A percentile compares a stretch with the other conserved stretches of the same genome.
These are phyloP conservation scores for Trichoderma brevicompactum DNA, from an alignment of 2,329 filamentous ascomycete genomes.

Conservation along the genomic window DNA sequence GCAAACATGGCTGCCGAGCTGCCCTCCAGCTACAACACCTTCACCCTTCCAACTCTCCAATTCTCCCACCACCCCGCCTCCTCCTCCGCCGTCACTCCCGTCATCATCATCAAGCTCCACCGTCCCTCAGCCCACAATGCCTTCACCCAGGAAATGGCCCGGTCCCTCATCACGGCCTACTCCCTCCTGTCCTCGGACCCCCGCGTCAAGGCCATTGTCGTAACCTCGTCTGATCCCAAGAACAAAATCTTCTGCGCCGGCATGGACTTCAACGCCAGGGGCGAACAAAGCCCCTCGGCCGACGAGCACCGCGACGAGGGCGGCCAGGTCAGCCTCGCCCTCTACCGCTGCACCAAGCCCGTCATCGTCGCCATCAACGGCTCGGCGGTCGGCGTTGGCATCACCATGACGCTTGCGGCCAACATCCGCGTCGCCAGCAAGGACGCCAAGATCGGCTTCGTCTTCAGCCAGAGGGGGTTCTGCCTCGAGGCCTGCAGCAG, in stretches of 20 bases:
- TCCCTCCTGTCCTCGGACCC: slow-evolving; percentile 55
- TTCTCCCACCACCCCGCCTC: slow-evolving; percentile 55
- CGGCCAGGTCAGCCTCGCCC: slow-evolving; percentile 58
- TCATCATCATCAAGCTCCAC: slow-evolving; percentile 67
- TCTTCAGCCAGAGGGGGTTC: slow-evolving; percentile 72
- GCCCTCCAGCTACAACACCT: slow-evolving; percentile 47
- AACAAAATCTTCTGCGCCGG: slow-evolving; percentile 62
- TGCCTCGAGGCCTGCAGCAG: slow-evolving; percentile 73
- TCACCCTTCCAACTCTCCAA: slow-evolving; percentile 50
- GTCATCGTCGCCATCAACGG: slow-evolving; percentile 64
- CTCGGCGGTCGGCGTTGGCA: slow-evolving; percentile 62
- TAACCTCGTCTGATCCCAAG: slow-evolving; percentile 55
- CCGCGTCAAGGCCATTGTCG: slow-evolving; percentile 58
- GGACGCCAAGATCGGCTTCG: slow-evolving; percentile 71
- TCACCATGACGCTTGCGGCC: slow-evolving; percentile 64
- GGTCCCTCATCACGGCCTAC: slow-evolving; percentile 61
- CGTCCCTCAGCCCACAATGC: slow-evolving; percentile 70
- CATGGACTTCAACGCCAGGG: slow-evolving; percentile 55
- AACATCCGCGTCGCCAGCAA: slow-evolving; percentile 58
- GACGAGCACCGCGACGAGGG: slow-evolving; percentile 54
- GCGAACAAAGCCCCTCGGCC: not conserved
- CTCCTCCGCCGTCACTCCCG: slow-evolving; percentile 60
- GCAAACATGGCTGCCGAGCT: slow-evolving; percentile 35
- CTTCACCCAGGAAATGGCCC: slow-evolving; percentile 67
- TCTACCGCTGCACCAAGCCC: slow-evolving; percentile 62